These are phyloP conservation scores for Kodamaea jinghongensis DNA, from an alignment of 805 yeast genomes.

Conservation along the genomic window DNA sequence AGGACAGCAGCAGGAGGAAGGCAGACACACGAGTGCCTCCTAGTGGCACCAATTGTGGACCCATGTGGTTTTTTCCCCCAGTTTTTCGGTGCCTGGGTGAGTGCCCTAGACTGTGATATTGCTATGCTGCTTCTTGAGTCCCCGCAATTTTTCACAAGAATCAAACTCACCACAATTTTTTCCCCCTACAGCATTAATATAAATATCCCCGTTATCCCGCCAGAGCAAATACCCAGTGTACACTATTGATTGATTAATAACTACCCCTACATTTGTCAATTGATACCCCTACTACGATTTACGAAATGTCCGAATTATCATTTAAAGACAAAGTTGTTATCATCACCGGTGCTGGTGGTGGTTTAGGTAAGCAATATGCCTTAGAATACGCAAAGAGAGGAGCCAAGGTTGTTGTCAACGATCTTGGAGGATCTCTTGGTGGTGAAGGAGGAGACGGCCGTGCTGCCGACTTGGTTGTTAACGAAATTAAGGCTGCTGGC, in stretches of 20 bases:
- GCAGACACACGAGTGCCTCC: too few species aligned
- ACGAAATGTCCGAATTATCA: constrained; percentile 31
- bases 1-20: too few species aligned
- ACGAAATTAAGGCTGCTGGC: constrained; percentile 71
- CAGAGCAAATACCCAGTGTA: background rate
- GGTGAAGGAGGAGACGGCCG: constrained; percentile 74
- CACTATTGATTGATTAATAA: background rate
- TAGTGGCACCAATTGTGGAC: too few species aligned
- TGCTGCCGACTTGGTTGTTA: constrained; percentile 89
- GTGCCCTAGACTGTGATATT: too few species aligned
- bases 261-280: background rate
- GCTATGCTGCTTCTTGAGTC: background rate
- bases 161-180: background rate
- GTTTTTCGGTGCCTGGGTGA: too few species aligned
- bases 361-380: constrained; percentile 87
- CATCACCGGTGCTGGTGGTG: constrained; percentile 98
- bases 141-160: constrained; percentile 11
- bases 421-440: constrained; percentile 77
- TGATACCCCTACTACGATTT: background rate
- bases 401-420: constrained; percentile 93
- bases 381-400: constrained; percentile 85
- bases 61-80: too few species aligned
- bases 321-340: constrained; percentile 87
- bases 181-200: constrained; percentile 4
- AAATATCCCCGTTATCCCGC: constrained; percentile 2